phyloP scores from a whole-genome alignment of 164 flowering plant species.

The Macadamia tetraphylla region DNA sequence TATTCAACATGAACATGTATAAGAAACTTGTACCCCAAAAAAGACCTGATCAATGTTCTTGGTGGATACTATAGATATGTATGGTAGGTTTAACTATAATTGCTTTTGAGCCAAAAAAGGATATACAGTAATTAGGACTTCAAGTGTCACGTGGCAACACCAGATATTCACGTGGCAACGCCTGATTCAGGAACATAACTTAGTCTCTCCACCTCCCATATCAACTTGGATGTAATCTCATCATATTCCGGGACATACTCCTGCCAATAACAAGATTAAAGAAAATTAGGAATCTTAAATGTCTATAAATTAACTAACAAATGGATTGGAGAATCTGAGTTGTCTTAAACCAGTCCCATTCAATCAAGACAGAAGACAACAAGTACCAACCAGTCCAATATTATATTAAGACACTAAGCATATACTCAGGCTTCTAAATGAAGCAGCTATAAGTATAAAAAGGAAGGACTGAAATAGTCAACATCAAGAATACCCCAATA shows the following conservation, averaged over 20 bases:
- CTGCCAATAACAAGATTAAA: slow-evolving; percentile 22
- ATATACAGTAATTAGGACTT: background rate
- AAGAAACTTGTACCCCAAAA: too few species aligned
- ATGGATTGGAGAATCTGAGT: background rate
- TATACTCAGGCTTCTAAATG: too few species aligned
- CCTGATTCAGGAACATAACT: slow-evolving; percentile 44
- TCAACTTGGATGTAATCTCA: slow-evolving; percentile 54
- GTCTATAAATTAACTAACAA: too few species aligned
- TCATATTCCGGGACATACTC: slow-evolving; percentile 67
- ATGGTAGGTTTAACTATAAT: background rate
- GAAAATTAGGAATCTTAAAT: background rate
- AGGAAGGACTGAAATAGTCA: background rate
- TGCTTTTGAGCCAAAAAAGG: background rate
- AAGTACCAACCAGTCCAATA: too few species aligned
- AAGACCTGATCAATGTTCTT: too few species aligned
- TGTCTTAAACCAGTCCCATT: background rate
- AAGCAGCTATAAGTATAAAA: background rate
- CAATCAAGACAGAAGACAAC: too few species aligned
- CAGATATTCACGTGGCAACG: slow-evolving; percentile 15
- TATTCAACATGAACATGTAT: too few species aligned
- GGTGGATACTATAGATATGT: background rate
- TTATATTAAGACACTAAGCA: too few species aligned
- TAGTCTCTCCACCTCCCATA: slow-evolving; percentile 60
- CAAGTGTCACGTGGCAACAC: too few species aligned
- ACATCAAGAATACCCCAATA: background rate